A percentile compares a stretch with the other conserved stretches of the same genome.
phyloP scores from a whole-genome alignment of 2,329 filamentous ascomycete species.

The Fonsecaea pugnacius region DNA sequence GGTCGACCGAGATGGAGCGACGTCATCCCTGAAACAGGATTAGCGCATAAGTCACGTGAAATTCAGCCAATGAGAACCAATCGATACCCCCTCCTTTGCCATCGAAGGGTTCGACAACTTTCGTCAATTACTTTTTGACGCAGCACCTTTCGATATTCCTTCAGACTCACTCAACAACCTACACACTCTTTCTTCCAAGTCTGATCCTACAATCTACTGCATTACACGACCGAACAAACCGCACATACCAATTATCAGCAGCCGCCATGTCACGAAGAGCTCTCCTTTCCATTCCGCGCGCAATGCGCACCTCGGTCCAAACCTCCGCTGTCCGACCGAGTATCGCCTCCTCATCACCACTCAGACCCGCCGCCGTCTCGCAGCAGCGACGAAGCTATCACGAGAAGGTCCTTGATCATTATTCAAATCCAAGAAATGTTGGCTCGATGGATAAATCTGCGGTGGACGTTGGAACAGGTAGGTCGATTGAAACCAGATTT shows the following conservation, averaged over 20 bases:
- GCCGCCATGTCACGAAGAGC: constrained; percentile 63
- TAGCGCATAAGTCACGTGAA: constrained; percentile 20
- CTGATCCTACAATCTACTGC: constrained; percentile 10
- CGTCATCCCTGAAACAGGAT: constrained; percentile 21
- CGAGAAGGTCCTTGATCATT: constrained; percentile 80
- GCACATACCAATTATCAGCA: not conserved
- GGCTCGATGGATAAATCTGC: constrained; percentile 80
- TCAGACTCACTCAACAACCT: constrained; percentile 18
- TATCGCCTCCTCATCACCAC: constrained; percentile 49
- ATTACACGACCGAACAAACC: not conserved
- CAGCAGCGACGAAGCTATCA: constrained; percentile 60
- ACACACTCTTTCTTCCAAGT: constrained; percentile 10
- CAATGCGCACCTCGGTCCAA: constrained; percentile 56
- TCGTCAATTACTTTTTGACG: constrained; percentile 23
- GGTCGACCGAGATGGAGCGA: constrained; percentile 17
- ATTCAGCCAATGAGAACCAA: not conserved
- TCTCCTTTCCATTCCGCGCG: constrained; percentile 58
- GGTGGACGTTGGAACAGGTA: constrained; percentile 74
- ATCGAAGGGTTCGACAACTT: constrained; percentile 22
- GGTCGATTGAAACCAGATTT: constrained; percentile 7
- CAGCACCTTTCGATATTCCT: constrained; percentile 13
- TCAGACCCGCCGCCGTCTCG: constrained; percentile 46
- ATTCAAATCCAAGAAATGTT: constrained; percentile 77
- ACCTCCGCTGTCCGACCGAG: constrained; percentile 53
- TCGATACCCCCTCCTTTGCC: constrained; percentile 18